Evolutionary conservation across 2,329 filamentous ascomycete genomes (phyloP).

Genomic region (Clarireedia homoeocarpa): DNA sequence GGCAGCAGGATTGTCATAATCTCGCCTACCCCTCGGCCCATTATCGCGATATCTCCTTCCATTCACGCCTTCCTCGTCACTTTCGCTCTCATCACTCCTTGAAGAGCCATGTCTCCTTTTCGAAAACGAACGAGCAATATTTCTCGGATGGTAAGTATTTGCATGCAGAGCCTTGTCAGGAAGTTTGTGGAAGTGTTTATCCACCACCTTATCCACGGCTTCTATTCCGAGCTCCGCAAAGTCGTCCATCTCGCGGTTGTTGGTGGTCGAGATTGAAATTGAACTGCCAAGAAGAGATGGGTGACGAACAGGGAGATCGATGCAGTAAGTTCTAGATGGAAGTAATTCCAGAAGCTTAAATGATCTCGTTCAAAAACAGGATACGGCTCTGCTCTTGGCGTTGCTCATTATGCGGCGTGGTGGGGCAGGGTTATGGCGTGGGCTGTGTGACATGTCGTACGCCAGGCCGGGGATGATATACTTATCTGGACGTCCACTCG

Average conservation of each 20-base stretch:
- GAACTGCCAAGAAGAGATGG: background rate
- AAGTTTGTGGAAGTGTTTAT: conserved; percentile 16
- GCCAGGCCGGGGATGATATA: too few relatives aligned
- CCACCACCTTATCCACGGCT: conserved; percentile 6
- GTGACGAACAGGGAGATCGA: background rate
- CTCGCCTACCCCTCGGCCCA: background rate
- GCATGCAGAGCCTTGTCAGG: conserved; percentile 8
- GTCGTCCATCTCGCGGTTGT: background rate
- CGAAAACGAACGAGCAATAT: background rate
- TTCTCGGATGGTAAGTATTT: background rate
- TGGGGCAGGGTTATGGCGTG: background rate
- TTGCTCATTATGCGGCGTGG: background rate
- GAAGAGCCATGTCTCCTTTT: background rate
- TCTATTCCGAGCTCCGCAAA: background rate
- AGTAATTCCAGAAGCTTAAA: background rate
- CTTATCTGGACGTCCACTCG: too few relatives aligned
- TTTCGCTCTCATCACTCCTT: background rate
- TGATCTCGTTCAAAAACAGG: too few relatives aligned
- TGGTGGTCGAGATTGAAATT: background rate
- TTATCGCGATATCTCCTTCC: background rate
- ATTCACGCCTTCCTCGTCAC: background rate
- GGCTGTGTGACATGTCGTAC: too few relatives aligned
- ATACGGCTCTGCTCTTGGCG: background rate
- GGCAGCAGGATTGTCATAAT: too few relatives aligned
- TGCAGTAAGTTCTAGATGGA: background rate